phyloP scores from a whole-genome alignment of 2,329 filamentous ascomycete species.

The Fusarium devonianum region DNA sequence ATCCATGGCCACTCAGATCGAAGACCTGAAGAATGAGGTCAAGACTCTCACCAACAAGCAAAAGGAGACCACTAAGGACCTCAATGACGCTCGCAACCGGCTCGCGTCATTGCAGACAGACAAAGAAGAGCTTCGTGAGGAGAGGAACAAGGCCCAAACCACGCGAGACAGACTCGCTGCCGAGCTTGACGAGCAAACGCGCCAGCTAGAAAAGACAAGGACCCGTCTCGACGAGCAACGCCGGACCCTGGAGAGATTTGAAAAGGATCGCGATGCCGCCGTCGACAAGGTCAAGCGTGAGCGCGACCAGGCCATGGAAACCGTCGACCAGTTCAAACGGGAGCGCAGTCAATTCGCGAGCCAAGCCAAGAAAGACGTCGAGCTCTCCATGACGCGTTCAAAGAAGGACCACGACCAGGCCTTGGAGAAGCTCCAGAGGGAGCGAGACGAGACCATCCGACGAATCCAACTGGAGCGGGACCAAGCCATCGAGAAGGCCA shows the following conservation, averaged over 20 bases:
- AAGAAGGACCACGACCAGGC: constrained; percentile 35
- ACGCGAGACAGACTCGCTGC: constrained; percentile 31
- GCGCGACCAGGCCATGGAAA: constrained; percentile 14
- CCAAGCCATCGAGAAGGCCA: constrained; percentile 23
- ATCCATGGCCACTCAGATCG: constrained; percentile 32
- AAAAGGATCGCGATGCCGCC: constrained; percentile 19
- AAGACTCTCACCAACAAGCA: constrained; percentile 33
- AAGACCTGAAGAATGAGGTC: constrained; percentile 35
- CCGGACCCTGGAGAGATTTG: constrained; percentile 30
- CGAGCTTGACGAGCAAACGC: constrained; percentile 31
- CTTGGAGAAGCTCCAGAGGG: constrained; percentile 27
- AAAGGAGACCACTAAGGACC: constrained; percentile 34
- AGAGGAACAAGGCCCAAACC: constrained; percentile 36
- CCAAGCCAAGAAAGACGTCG: constrained; percentile 29
- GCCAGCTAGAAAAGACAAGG: constrained; percentile 25
- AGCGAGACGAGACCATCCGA: constrained; percentile 34
- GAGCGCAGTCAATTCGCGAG: constrained; percentile 12
- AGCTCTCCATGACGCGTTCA: constrained; percentile 19
- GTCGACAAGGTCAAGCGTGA: constrained; percentile 13
- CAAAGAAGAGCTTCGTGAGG: constrained; percentile 38
- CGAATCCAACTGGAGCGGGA: constrained; percentile 33
- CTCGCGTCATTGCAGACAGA: constrained; percentile 37
- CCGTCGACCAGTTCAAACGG: constrained; percentile 17
- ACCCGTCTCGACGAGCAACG: constrained; percentile 32
- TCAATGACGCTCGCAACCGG: constrained; percentile 35